phyloP scores from a whole-genome alignment of 176 grass and related monocot genomes.

The Hsuehochloa calcarea region DNA sequence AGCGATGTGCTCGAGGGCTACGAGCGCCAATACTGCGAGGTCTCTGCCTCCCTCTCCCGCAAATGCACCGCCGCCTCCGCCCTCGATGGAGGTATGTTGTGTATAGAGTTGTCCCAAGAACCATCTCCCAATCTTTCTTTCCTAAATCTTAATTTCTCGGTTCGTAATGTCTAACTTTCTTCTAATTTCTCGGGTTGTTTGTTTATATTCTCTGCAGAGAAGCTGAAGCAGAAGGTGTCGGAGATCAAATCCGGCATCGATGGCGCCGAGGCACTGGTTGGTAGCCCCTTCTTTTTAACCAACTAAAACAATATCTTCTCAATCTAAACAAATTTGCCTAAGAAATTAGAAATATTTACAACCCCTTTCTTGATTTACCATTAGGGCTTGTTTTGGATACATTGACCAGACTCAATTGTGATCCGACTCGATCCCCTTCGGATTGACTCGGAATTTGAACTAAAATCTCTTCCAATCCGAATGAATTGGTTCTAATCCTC shows the following conservation, averaged over 20 bases:
- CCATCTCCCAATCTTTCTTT: neutral
- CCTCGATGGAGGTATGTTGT: slow-evolving; percentile 61
- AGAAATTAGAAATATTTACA: too few species aligned
- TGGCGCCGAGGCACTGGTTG: slow-evolving; percentile 75
- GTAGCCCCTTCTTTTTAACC: neutral
- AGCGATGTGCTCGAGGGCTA: slow-evolving; percentile 79
- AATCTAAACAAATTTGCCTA: neutral
- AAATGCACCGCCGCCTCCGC: slow-evolving; percentile 66
- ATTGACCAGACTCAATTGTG: too few species aligned
- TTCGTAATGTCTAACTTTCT: neutral
- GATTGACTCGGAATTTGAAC: too few species aligned
- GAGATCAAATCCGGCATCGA: slow-evolving; percentile 87
- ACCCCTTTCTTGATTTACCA: too few species aligned
- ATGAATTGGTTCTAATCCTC: too few species aligned
- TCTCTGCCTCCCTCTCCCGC: slow-evolving; percentile 71
- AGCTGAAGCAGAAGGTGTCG: slow-evolving; percentile 73
- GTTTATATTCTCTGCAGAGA: slow-evolving; percentile 38
- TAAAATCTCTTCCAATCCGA: too few species aligned
- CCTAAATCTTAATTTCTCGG: neutral
- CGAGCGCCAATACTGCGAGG: slow-evolving; percentile 86
- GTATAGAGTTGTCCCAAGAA: neutral
- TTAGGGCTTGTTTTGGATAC: too few species aligned
- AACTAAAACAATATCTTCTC: neutral
- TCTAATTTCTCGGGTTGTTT: neutral
- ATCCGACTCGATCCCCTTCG: too few species aligned